phyloP scores from a whole-genome alignment of 1,284 basidiomycete genomes.

The Sporisorium scitamineum region DNA sequence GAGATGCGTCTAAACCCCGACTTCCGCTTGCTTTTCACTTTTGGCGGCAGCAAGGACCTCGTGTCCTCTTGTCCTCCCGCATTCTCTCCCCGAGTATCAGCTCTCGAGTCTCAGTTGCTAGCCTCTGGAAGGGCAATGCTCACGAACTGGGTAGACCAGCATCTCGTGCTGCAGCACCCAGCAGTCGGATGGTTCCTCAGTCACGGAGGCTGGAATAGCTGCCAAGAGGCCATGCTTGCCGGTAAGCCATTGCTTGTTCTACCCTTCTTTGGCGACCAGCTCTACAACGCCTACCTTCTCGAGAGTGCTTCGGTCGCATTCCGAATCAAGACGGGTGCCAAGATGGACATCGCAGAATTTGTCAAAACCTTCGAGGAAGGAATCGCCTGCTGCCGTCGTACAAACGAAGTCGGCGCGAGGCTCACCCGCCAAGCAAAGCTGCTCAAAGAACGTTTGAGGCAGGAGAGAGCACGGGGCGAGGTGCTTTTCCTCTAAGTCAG shows the following conservation, averaged over 20 bases:
- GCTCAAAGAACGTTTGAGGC: not conserved
- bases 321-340: conserved; percentile 6
- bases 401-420: not conserved
- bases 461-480: not conserved
- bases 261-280: conserved; percentile 17
- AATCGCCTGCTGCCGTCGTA: not conserved
- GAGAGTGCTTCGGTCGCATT: not conserved
- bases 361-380: conserved; percentile 4
- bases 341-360: not conserved
- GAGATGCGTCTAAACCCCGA: conserved; percentile 3
- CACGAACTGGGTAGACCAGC: conserved; percentile 12
- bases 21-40: conserved; percentile 5
- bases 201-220: conserved; percentile 17
- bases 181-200: conserved; percentile 17
- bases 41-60: conserved; percentile 14
- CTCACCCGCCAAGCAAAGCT: conserved; percentile 6
- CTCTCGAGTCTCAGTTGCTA: conserved; percentile 2
- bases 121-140: not conserved
- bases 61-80: conserved; percentile 4
- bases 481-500: no score
- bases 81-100: not conserved
- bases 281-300: conserved; percentile 11
- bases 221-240: conserved; percentile 12
- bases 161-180: conserved; percentile 8
- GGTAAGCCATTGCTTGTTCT: conserved; percentile 11